A percentile compares a stretch with the other conserved stretches of the same genome.
phyloP scores from a whole-genome alignment of 139 green algal species.

The Klebsormidium nitens region DNA sequence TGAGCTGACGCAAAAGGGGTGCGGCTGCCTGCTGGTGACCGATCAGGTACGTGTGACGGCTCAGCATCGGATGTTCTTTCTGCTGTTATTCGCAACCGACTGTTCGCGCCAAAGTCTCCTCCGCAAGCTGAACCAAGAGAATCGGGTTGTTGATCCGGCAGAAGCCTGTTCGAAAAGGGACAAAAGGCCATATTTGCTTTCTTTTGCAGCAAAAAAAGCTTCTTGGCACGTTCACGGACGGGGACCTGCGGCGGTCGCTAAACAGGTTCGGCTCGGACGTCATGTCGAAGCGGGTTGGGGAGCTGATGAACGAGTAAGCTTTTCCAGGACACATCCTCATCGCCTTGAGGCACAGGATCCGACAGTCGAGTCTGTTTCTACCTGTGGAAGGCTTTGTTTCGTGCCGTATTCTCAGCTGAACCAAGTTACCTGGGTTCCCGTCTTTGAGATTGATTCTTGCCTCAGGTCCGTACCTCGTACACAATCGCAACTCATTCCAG shows the following conservation, averaged over 20 bases:
- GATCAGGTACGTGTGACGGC: conserved; percentile 9
- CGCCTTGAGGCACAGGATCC: too few species aligned
- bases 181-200: neutral
- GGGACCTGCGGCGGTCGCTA: conserved; percentile 45
- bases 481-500: neutral
- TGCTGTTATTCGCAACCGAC: too few species aligned
- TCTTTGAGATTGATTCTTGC: neutral
- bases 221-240: conserved; percentile 54
- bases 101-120: too few species aligned
- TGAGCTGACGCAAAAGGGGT: conserved; percentile 53
- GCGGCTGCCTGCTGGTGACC: conserved; percentile 53
- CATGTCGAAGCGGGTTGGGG: conserved; percentile 30
- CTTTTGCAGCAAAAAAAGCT: conserved; percentile 39
- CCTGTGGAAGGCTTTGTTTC: too few species aligned
- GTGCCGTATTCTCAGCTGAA: too few species aligned
- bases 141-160: too few species aligned
- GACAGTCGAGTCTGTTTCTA: too few species aligned
- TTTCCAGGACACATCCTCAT: too few species aligned
- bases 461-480: neutral
- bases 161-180: conserved; percentile 7
- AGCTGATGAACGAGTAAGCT: conserved; percentile 40
- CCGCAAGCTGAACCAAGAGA: too few species aligned
- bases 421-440: too few species aligned
- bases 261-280: conserved; percentile 19
- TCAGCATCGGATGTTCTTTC: too few species aligned